Conservation (phyloP, 768 basidiomycete species). For the Mycena metata region DNA sequence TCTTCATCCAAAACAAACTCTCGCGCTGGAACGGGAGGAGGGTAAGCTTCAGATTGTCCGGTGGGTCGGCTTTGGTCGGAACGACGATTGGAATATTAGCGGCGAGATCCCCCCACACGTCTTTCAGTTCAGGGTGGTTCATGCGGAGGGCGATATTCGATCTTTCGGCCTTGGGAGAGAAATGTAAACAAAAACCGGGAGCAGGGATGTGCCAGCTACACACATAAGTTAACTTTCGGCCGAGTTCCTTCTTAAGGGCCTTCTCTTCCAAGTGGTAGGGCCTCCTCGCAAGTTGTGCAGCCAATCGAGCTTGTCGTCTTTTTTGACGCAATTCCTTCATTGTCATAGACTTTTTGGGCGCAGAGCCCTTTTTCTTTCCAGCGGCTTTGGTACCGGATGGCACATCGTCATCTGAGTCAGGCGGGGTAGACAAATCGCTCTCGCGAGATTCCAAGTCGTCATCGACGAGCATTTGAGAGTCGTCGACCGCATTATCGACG, state of each 20-base stretch:
- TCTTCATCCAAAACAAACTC: constrained; percentile 95
- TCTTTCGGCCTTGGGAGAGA: constrained; percentile 74
- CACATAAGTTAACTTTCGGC: constrained; percentile 82
- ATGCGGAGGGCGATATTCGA: constrained; percentile 70
- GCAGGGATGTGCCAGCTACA: constrained; percentile 39
- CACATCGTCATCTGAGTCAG: constrained; percentile 44
- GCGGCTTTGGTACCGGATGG: constrained; percentile 41
- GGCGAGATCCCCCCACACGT: constrained; percentile 92
- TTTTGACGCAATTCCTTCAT: constrained; percentile 48
- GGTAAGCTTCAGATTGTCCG: constrained; percentile 83
- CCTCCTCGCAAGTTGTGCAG: constrained; percentile 41
- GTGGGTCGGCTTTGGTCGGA: constrained; percentile 83
- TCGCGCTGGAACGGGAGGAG: constrained; percentile 97
- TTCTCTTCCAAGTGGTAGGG: constrained; percentile 62
- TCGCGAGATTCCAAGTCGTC: neutral
- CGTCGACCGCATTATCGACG: constrained; percentile 50
- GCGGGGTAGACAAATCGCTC: constrained; percentile 37
- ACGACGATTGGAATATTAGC: constrained; percentile 68
- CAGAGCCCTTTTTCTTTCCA: constrained; percentile 40
- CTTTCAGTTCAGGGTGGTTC: constrained; percentile 84
- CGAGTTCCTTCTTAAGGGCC: constrained; percentile 67
- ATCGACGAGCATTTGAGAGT: constrained; percentile 41
- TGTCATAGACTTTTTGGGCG: constrained; percentile 50
- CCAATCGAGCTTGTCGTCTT: constrained; percentile 45
- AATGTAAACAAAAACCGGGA: constrained; percentile 27